Evolutionary conservation across 148 eudicot species (phyloP).

Genomic region (Heliosperma pusillum): DNA sequence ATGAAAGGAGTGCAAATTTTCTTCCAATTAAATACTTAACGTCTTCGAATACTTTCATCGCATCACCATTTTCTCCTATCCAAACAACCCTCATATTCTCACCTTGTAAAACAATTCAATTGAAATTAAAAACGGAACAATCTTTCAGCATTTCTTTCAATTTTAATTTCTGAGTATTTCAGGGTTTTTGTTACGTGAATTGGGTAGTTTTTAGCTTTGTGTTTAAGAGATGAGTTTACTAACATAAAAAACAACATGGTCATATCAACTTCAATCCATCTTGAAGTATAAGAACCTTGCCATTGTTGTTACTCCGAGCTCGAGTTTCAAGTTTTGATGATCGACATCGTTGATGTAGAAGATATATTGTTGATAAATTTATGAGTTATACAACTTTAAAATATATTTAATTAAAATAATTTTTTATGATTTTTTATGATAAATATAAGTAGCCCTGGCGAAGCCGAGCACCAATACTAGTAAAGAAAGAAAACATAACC

Average conservation of each 20-base stretch:
- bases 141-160: background rate
- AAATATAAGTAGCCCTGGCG: no score
- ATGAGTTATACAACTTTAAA: no score
- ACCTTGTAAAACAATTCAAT: no score
- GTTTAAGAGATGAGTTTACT: conserved; percentile 29
- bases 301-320: conserved; percentile 26
- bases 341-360: conserved; percentile 17
- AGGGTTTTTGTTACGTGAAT: conserved; percentile 6
- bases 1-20: background rate
- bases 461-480: no score
- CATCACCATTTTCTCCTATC: background rate
- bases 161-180: background rate
- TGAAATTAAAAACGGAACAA: background rate
- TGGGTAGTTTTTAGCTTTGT: background rate
- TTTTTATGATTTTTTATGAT: no score
- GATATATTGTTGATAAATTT: no score
- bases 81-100: background rate
- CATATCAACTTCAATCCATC: conserved; percentile 65
- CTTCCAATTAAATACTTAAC: background rate
- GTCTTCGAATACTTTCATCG: background rate
- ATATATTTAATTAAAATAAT: no score
- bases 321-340: conserved; percentile 26
- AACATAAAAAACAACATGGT: conserved; percentile 38
- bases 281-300: conserved; percentile 38
- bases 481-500: no score